Evolutionary conservation across 1,284 basidiomycete genomes (phyloP).

Genomic region (Malassezia caprae): DNA sequence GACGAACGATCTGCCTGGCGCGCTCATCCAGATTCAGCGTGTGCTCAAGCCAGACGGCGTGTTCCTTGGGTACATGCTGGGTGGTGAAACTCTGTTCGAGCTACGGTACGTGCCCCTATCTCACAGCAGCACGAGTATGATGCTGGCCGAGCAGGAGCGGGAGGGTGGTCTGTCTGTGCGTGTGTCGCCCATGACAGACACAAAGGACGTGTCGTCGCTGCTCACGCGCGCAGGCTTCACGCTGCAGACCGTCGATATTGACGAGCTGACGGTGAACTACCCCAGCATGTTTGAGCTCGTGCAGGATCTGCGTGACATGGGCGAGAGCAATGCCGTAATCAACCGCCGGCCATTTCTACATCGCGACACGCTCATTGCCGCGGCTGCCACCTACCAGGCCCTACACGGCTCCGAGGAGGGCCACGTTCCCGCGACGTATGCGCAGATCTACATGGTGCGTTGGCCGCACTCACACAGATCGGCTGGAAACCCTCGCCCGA

Average conservation of each 20-base stretch:
- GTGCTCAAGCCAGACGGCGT: slow-evolving; percentile 82
- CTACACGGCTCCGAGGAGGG: slow-evolving; percentile 57
- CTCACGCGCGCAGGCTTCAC: slow-evolving; percentile 87
- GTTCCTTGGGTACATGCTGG: slow-evolving; percentile 86
- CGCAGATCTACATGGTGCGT: slow-evolving; percentile 80
- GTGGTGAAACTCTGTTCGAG: slow-evolving; percentile 94
- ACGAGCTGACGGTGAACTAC: slow-evolving; percentile 82
- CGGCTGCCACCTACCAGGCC: slow-evolving; percentile 84
- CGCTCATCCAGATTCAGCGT: slow-evolving; percentile 76
- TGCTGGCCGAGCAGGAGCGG: slow-evolving; percentile 85
- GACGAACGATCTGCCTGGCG: slow-evolving; percentile 95
- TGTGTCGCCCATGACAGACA: slow-evolving; percentile 93
- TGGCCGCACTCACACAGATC: slow-evolving; percentile 56
- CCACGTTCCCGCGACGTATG: slow-evolving; percentile 83
- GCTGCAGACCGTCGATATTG: slow-evolving; percentile 84
- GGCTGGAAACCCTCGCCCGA: slow-evolving; percentile 89
- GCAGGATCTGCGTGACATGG: slow-evolving; percentile 87
- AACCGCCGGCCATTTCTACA: slow-evolving; percentile 57
- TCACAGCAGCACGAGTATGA: slow-evolving; percentile 59
- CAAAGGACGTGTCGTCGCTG: slow-evolving; percentile 57
- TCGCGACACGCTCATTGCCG: slow-evolving; percentile 79
- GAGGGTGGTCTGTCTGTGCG: slow-evolving; percentile 91
- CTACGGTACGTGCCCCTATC: slow-evolving; percentile 53
- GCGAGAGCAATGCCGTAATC: slow-evolving; percentile 83
- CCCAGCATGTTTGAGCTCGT: slow-evolving; percentile 94